Evolutionary conservation across 2,329 filamentous ascomycete species (phyloP), one percentile per base, ranked within the genome.

Genomic region (Dryadomyces quercus-mongolicae): DNA sequence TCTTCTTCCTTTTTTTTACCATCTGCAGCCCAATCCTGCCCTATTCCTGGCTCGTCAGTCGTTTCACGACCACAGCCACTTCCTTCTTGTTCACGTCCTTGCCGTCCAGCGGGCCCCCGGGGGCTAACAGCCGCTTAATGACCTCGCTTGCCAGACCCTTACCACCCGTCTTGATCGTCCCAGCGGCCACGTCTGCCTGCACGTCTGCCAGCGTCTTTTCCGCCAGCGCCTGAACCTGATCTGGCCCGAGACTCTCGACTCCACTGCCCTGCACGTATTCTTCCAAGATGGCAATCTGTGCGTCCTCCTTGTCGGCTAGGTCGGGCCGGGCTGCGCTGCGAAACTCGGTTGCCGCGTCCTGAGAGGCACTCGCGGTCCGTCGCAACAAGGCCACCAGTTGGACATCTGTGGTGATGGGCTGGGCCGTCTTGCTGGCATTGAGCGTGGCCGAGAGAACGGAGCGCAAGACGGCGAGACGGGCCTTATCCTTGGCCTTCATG

Each of bases 341-440:
- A 66, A 87, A 88, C 64, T 90, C 84, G 40, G 72, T 71, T 16
- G 74, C 74, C 1, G 86, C 81, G 18, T 82, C 77, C 51, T 76
- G 70, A 4, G 76, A 74, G 2, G 76, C 71, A 46, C 77, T 75
- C 21, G 78, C 76, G 52, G 81, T 77, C 68, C 83, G 85, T 59
- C 80, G 77, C 54, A 93, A 75, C 50, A 91, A 72, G 8, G 74
- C 71, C 31, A 89, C 78, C 54, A 92, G 74, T 63, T 86, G 80
- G 59, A 78, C 75, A 66, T 92, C 86, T 21, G 81, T 86, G 54
- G 71, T 73, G 63, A 91, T 80, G n/a, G 87, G 86, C 43, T 71
- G 73, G 43, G 75, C 64, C 15, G 85, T 88, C 70, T 91, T 91
- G 65, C 82, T 84, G 38, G 85, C 82, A 68, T 90, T 91, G 61